Evolutionary conservation across 441 rosid species (phyloP), one percentile per base, ranked within the genome.

Genomic region (Gossypium schwendimanii): DNA sequence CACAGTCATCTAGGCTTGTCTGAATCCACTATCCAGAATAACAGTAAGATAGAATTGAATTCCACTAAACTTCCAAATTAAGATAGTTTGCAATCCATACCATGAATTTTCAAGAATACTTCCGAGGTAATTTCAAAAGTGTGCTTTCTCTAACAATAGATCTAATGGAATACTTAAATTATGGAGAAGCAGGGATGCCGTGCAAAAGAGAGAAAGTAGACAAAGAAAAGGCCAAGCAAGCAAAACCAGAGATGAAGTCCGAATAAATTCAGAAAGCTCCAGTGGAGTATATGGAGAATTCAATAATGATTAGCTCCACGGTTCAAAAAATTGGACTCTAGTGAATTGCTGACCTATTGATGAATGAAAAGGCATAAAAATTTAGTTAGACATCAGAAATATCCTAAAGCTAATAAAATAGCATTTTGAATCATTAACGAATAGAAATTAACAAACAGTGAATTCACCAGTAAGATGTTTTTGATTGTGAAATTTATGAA

Each of bases 1-100:
- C 76, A 82, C 86, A 76, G 87, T 81, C 97, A 93, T 93, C 81
- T 80, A 84, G 73, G 77, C 81, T 73, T 18, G 73, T 74, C 53
- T 76, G 50, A 77, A 78, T 64, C 75, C 69, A 49, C 79, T 55
- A 74, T 36, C 68, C 24, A 47, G 45, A 64, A 68, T 72, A 79
- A 54, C 67, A 63, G 71, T 21, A 66, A 5, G 76, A 73, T 61
- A 69, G 75, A 75, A 73, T 59, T 59, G 69, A 78, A 75, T 71
- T 72, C 63, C 61, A 76, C 71, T 21, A 4, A 76, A 62, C 59
- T 20, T 68, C 73, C 65, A 58, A 54, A 69, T 76, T 76, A 73
- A 71, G 82, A 81, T 68, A 73, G 61, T 58, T 67, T 67, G 76
- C 17, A 79, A 71, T 68, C 76, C 73, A 73, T 72, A 44, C 66